Evolutionary conservation across 495 filamentous ascomycete species (phyloP).

Genomic region (Neurospora discreta): DNA sequence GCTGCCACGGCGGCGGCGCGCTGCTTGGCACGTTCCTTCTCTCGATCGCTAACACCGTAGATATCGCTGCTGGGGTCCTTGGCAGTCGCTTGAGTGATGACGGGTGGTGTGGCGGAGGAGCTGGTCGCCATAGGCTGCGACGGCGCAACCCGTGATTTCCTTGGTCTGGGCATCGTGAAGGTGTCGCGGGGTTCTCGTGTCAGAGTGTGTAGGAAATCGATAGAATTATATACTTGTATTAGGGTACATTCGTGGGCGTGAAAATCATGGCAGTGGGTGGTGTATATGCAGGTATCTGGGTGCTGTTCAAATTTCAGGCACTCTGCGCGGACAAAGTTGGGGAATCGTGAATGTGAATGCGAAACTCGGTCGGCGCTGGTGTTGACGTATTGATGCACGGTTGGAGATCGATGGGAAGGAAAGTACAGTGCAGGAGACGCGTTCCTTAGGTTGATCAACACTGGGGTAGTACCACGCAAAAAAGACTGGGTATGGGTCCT

Average conservation of each 20-base stretch:
- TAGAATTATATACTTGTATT: background rate
- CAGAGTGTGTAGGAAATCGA: background rate
- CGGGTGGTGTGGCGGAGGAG: slow-evolving; percentile 8
- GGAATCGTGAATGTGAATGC: background rate
- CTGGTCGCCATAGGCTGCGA: slow-evolving; percentile 15
- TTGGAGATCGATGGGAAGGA: background rate
- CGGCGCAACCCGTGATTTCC: slow-evolving; percentile 26
- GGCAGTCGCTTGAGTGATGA: background rate
- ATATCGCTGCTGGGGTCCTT: slow-evolving; percentile 22
- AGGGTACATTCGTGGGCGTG: background rate
- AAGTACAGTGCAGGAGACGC: background rate
- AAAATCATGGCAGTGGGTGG: background rate
- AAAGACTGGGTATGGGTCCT: background rate
- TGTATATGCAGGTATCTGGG: background rate
- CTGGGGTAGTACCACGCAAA: background rate
- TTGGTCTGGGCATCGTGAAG: slow-evolving; percentile 32
- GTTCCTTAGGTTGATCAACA: background rate
- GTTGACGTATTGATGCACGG: background rate
- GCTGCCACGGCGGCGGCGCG: slow-evolving; percentile 4
- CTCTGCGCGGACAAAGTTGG: background rate
- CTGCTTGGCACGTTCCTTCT: slow-evolving; percentile 23
- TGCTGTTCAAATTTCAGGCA: background rate
- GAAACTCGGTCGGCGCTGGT: background rate
- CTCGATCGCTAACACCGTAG: slow-evolving; percentile 35
- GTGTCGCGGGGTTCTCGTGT: background rate